A percentile compares a stretch with the other conserved stretches of the same genome.
Conservation (phyloP, 257 asterid genomes). For the Forsythia viridissima region DNA sequence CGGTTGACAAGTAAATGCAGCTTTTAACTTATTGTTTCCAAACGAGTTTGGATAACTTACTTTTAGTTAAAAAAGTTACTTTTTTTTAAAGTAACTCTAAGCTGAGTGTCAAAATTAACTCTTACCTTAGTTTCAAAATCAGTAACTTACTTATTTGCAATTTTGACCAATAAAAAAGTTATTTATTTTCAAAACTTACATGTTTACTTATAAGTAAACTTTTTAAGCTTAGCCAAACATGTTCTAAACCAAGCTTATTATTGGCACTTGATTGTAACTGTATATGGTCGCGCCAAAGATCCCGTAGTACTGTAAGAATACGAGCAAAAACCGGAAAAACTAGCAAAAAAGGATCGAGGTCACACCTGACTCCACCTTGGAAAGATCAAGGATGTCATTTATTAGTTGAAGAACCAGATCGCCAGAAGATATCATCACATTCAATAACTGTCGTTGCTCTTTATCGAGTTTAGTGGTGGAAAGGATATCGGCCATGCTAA, state of each 20-base stretch:
- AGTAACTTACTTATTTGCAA: neutral
- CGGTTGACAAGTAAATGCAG: neutral
- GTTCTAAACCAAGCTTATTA: neutral
- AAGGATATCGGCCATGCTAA: constrained; percentile 91
- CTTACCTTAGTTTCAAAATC: neutral
- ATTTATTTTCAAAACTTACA: neutral
- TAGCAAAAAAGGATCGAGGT: neutral
- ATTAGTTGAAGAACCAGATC: constrained; percentile 72
- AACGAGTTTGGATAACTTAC: neutral
- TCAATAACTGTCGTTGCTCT: constrained; percentile 64
- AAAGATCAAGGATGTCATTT: constrained; percentile 90
- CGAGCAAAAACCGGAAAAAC: neutral
- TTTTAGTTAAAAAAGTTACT: too few relatives aligned
- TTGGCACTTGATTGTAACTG: neutral
- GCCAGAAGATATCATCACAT: constrained; percentile 56
- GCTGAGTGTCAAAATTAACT: neutral
- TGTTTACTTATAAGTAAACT: neutral
- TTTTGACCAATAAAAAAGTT: neutral
- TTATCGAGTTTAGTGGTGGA: constrained; percentile 74
- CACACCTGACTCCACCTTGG: constrained; percentile 70
- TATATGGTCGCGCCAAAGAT: neutral
- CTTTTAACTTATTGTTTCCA: neutral
- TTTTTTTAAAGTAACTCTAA: neutral
- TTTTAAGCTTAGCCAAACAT: neutral
- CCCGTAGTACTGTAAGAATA: neutral